Base-by-base conservation (phyloP, 2,329 filamentous ascomycete genomes). In the Coniochaeta sp. region DNA sequence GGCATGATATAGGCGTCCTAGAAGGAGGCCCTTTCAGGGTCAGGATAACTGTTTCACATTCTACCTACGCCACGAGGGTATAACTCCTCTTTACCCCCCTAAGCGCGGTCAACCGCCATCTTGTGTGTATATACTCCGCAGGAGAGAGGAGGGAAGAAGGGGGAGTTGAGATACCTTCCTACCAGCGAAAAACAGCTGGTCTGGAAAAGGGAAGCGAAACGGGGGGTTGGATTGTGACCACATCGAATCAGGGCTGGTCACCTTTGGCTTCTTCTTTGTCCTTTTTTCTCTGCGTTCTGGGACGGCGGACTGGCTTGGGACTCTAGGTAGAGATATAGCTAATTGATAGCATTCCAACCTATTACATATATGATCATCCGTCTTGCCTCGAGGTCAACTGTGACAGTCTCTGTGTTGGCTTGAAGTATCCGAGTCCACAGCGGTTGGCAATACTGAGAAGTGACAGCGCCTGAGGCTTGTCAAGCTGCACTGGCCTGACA, bases 1-100 rank as follows among this genome's bases (percentile, higher is more conserved):
- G 47, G 47, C 28, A 49, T 49, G 47, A 35, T 16, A 26, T 28
- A 49, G 31, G 47, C 31, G 47, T 49, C 47, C n/a, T 49, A 49
- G 47, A 49, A 35, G 13, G 30, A 22, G 26, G 5, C 8, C 7
- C 18, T 5, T 16, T 14, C 31, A n/a, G 31, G 31, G 10, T 13
- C n/a, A n/a, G n/a, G n/a, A n/a, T n/a, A n/a, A n/a, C n/a, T n/a
- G n/a, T 18, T 24, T 42, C n/a, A 24, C n/a, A 42, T 42, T 42
- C 38, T 26, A 26, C 6, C 22, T 22, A 38, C 20, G 7, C 4
- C 20, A 26, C 33, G 20, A 42, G 38, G 22, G 38, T 42, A 42
- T 18, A 42, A 42, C 38, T 24, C 35, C 12, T 40, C 18, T 6
- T 30, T 13, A 40, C 12, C 38, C 20, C 38, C 18, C n/a, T n/a